Evolutionary conservation across 208 protist genomes (phyloP).

Genomic region (Trichomonas tenax): DNA sequence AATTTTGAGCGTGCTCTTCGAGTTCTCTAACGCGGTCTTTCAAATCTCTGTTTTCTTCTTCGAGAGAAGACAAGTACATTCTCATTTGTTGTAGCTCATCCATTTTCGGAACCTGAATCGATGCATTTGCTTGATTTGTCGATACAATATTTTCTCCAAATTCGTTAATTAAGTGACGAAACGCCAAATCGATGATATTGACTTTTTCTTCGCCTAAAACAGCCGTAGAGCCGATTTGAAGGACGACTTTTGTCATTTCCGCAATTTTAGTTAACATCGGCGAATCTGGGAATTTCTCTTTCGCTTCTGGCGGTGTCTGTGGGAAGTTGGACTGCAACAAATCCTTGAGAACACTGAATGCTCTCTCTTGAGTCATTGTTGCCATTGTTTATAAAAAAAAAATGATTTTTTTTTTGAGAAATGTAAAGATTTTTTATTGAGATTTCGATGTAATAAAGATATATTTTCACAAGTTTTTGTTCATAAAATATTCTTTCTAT

Average conservation of each 20-base stretch:
- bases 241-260: neutral
- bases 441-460: too few relatives aligned
- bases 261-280: neutral
- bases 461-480: too few relatives aligned
- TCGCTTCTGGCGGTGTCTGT: neutral
- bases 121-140: neutral
- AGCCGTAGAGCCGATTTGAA: neutral
- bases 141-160: neutral
- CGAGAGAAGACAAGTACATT: neutral
- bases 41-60: neutral
- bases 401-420: too few relatives aligned
- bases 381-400: neutral
- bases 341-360: neutral
- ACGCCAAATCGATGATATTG: neutral
- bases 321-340: neutral
- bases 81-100: neutral
- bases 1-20: neutral
- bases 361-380: neutral
- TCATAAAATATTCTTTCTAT: too few relatives aligned
- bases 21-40: neutral
- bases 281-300: neutral
- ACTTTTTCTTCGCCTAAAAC: neutral
- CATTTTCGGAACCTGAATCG: neutral
- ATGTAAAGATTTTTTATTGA: too few relatives aligned
- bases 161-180: neutral